Evolutionary conservation across 257 asterid species (phyloP).

Genomic region (Solanum corneliomulleri): DNA sequence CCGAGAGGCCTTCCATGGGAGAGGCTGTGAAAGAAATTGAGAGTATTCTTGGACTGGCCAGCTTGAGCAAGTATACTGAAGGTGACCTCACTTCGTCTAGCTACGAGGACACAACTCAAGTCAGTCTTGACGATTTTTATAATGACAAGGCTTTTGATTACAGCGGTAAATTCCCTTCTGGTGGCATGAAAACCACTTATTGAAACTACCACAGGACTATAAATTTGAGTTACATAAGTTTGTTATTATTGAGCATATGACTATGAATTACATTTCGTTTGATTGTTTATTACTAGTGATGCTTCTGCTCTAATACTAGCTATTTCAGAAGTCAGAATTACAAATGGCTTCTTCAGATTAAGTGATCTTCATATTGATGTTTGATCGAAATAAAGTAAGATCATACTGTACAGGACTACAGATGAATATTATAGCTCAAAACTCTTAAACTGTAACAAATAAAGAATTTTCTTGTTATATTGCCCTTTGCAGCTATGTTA

Average conservation of each 20-base stretch:
- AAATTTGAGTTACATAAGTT: neutral
- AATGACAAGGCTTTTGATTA: constrained; percentile 34
- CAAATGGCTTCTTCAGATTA: neutral
- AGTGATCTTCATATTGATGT: neutral
- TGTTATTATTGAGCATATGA: neutral
- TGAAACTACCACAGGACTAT: neutral
- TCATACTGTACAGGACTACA: neutral
- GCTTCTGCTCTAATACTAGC: neutral
- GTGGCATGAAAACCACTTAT: constrained; percentile 12
- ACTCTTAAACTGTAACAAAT: neutral
- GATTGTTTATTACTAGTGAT: neutral
- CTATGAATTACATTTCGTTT: neutral
- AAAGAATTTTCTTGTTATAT: neutral
- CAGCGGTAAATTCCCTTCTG: constrained; percentile 48
- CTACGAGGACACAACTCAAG: constrained; percentile 29
- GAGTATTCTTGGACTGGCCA: constrained; percentile 40
- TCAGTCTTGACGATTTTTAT: constrained; percentile 33
- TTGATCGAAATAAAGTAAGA: neutral
- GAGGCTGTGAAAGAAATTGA: constrained; percentile 74
- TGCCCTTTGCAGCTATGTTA: neutral
- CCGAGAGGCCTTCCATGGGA: constrained; percentile 70
- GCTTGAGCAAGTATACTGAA: constrained; percentile 7
- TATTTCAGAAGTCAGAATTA: neutral
- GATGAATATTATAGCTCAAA: neutral
- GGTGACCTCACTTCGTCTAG: constrained; percentile 13